A percentile compares a stretch with the other conserved stretches of the same genome.
These are phyloP conservation scores for Filobasidium floriforme DNA, from an alignment of 768 basidiomycete species.

Conservation along the genomic window DNA sequence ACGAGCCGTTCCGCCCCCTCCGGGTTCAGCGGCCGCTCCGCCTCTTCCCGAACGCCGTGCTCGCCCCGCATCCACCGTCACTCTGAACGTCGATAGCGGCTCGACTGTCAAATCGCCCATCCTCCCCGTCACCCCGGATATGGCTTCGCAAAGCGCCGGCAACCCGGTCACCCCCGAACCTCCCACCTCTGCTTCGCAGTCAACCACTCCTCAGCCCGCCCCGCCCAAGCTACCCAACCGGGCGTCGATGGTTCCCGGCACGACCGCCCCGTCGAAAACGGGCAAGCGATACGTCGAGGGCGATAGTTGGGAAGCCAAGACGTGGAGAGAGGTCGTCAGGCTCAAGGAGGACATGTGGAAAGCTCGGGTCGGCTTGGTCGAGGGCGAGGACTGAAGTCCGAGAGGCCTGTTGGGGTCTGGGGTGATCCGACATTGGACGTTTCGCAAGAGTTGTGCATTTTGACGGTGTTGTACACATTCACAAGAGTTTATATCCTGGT, in stretches of 20 bases:
- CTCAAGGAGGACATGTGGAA: conserved; percentile 44
- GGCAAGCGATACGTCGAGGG: conserved; percentile 10
- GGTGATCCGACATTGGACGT: background rate
- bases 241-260: conserved; percentile 3
- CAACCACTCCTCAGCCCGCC: background rate
- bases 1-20: conserved; percentile 6
- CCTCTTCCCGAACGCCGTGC: conserved; percentile 8
- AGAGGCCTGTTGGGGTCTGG: background rate
- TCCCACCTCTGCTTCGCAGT: background rate
- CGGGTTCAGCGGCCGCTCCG: background rate
- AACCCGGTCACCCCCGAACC: conserved; percentile 11
- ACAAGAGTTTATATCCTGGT: background rate
- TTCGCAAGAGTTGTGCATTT: conserved; percentile 3
- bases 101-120: background rate
- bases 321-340: conserved; percentile 38
- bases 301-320: conserved; percentile 40
- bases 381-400: conserved; percentile 15
- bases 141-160: background rate
- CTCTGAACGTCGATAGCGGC: background rate
- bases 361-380: conserved; percentile 38
- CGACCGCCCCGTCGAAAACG: background rate
- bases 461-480: conserved; percentile 4
- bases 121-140: background rate
- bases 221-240: conserved; percentile 8
- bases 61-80: conserved; percentile 1